phyloP scores from a whole-genome alignment of 257 asterid species.

The Solanum peruvianum region DNA sequence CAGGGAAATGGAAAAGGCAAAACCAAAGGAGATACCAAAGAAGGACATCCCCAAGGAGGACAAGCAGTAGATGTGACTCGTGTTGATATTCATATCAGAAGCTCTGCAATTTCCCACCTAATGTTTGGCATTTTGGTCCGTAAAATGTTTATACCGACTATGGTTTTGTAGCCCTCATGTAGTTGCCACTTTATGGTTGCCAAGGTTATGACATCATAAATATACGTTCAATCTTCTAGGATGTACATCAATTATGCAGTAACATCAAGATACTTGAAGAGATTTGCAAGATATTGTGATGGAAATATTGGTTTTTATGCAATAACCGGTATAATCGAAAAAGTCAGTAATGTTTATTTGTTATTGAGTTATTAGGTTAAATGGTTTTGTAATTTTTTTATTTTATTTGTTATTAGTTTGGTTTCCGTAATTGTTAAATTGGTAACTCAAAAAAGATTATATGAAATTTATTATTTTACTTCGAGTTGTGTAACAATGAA shows the following conservation, averaged over 20 bases:
- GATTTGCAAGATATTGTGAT: background rate
- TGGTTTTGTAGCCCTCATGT: background rate
- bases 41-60: slow-evolving; percentile 47
- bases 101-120: background rate
- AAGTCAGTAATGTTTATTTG: background rate
- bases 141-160: background rate
- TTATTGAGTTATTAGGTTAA: too few species aligned
- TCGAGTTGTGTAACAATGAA: background rate
- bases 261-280: background rate
- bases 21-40: slow-evolving; percentile 48
- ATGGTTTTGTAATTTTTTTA: too few species aligned
- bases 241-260: background rate
- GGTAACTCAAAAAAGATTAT: too few species aligned
- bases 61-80: slow-evolving; percentile 21
- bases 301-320: background rate
- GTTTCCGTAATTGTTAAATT: background rate
- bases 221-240: background rate
- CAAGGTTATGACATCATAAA: background rate
- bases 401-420: background rate
- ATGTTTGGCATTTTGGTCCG: background rate
- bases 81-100: background rate
- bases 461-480: background rate
- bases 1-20: slow-evolving; percentile 59
- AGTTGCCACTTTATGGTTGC: background rate
- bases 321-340: background rate